Evolutionary conservation across 495 filamentous ascomycete genomes (phyloP).

Genomic region (Neurospora sp.): DNA sequence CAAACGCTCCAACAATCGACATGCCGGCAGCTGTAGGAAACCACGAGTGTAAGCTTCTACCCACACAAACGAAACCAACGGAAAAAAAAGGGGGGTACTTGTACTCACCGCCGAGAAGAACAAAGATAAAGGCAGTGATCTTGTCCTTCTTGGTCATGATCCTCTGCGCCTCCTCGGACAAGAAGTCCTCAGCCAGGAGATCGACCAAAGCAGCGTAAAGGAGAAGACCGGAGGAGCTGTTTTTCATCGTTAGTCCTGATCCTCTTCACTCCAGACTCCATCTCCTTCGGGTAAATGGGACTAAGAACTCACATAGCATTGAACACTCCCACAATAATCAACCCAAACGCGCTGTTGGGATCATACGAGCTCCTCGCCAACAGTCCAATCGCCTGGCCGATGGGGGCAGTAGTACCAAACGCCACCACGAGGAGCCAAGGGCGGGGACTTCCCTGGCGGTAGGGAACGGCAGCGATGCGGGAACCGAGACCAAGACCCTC

Average conservation of each 20-base stretch:
- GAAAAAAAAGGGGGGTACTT: background rate
- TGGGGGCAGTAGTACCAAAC: conserved; percentile 48
- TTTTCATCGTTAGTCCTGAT: too few species aligned
- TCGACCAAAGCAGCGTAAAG: conserved; percentile 55
- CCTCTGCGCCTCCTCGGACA: conserved; percentile 42
- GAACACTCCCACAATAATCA: conserved; percentile 58
- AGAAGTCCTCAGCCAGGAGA: conserved; percentile 52
- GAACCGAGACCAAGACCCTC: conserved; percentile 59
- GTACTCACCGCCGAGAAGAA: conserved; percentile 33
- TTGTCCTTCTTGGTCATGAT: conserved; percentile 35
- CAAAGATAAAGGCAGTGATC: conserved; percentile 29
- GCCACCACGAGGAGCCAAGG: conserved; percentile 57
- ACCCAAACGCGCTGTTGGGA: conserved; percentile 50
- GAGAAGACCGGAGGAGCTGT: conserved; percentile 40
- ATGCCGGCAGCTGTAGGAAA: conserved; percentile 32
- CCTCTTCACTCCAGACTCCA: too few species aligned
- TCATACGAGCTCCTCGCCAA: conserved; percentile 49
- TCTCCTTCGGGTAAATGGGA: background rate
- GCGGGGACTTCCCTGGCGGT: conserved; percentile 35
- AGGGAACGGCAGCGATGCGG: conserved; percentile 48
- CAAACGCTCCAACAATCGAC: conserved; percentile 53
- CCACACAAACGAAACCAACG: background rate
- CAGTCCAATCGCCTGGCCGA: conserved; percentile 51
- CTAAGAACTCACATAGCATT: conserved; percentile 48
- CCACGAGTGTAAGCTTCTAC: conserved; percentile 8